phyloP scores from a whole-genome alignment of 805 yeast species.

The Kuraishia piskuri region DNA sequence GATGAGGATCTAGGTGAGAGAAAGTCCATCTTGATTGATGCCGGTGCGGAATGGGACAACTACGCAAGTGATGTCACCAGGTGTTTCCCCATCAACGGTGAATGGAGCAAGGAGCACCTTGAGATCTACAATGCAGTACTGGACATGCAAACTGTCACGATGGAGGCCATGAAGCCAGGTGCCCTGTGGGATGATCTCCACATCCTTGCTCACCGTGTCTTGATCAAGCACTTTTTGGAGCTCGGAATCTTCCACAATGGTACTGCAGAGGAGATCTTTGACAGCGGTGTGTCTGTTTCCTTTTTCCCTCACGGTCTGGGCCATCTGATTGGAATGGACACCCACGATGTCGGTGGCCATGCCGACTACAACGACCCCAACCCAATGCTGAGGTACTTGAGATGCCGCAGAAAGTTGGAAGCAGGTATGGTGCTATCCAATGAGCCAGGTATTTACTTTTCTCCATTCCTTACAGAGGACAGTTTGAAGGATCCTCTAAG shows the following conservation, averaged over 20 bases:
- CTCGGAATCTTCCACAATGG: constrained; percentile 68
- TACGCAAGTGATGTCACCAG: constrained; percentile 94
- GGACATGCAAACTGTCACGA: constrained; percentile 72
- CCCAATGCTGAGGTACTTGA: constrained; percentile 64
- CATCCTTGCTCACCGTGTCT: constrained; percentile 64
- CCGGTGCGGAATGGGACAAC: constrained; percentile 95
- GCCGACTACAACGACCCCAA: constrained; percentile 83
- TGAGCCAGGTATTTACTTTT: constrained; percentile 93
- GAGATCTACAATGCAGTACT: constrained; percentile 72
- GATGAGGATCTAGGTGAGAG: constrained; percentile 53
- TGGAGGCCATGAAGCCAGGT: constrained; percentile 74
- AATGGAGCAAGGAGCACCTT: constrained; percentile 82
- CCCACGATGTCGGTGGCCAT: constrained; percentile 91
- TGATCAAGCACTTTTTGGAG: constrained; percentile 60
- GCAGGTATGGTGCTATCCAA: constrained; percentile 84
- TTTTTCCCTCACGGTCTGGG: constrained; percentile 97
- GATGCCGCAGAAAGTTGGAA: constrained; percentile 67
- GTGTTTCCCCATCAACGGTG: constrained; percentile 87
- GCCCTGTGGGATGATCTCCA: constrained; percentile 82
- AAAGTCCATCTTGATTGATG: constrained; percentile 76
- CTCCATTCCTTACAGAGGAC: constrained; percentile 68
- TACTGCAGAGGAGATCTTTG: constrained; percentile 53
- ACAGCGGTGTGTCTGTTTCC: constrained; percentile 61
- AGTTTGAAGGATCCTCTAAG: constrained; percentile 43
- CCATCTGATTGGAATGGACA: constrained; percentile 88